Evolutionary conservation across 2,329 filamentous ascomycete species (phyloP).

Genomic region (Xylariaceae sp.): DNA sequence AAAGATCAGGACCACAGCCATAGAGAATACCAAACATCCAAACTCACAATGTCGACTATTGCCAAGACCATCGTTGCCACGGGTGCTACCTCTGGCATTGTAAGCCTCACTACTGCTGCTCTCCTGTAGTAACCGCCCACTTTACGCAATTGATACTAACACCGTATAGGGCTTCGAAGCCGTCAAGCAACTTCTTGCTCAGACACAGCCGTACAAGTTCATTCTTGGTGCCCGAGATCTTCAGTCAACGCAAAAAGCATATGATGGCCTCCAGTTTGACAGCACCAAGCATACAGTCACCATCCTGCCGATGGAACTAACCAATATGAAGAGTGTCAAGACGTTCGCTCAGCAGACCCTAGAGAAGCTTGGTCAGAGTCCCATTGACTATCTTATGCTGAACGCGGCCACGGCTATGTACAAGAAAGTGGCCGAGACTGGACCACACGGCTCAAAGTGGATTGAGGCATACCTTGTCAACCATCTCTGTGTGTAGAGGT

Average conservation of each 20-base stretch:
- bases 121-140: not conserved
- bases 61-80: constrained; percentile 58
- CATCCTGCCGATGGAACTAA: constrained; percentile 56
- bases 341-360: constrained; percentile 53
- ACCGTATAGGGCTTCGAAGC: constrained; percentile 56
- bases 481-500: constrained; percentile 52
- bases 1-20: not conserved
- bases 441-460: constrained; percentile 53
- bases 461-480: constrained; percentile 58
- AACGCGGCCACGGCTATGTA: constrained; percentile 54
- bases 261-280: constrained; percentile 51
- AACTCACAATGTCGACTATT: constrained; percentile 44
- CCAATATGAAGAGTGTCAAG: constrained; percentile 51
- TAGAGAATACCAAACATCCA: not conserved
- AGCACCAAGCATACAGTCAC: constrained; percentile 47
- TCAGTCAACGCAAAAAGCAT: constrained; percentile 47
- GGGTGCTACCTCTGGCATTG: constrained; percentile 56
- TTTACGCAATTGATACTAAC: constrained; percentile 4
- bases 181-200: constrained; percentile 56
- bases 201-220: constrained; percentile 52
- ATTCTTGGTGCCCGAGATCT: constrained; percentile 58
- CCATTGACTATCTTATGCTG: constrained; percentile 56
- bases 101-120: no score
- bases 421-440: constrained; percentile 44
- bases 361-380: constrained; percentile 47